Base-by-base conservation (phyloP, 306 rosid species). In the Macrotyloma uniflorum region DNA sequence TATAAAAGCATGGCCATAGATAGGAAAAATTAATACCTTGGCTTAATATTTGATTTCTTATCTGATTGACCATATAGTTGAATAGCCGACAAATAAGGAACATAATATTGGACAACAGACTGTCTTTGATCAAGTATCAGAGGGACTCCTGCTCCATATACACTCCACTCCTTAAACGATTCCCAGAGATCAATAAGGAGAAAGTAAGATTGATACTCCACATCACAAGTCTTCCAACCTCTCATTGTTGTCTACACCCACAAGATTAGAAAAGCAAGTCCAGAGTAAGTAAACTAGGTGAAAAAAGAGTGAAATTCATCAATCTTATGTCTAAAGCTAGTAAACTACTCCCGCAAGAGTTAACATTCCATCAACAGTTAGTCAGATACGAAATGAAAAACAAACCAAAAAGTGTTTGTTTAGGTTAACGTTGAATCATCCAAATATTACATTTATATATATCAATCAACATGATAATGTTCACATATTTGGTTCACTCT, bases 131-230 rank as follows among this genome's bases (percentile, higher is more conserved):
- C 87, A 61, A 92, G 97, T 51, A 92, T 43, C 79, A 90, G 83
- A 57, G 97, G 98, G 5, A 94, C 97, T 82, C 97, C 98, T n/a
- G 90, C 93, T 57, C 97, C 98, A 72, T 94, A 94, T 11, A 86
- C 94, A 81, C 97, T 94, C 97, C 96, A 89, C 84, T 94, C 98
- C 90, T 83, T 87, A 55, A 92, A 90, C 10, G 98, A 88, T 73
- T 94, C 97, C 96, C 97, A 92, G 58, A 92, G 95, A 87, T 94
- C 93, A 84, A 81, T 80, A 76, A 94, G 78, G 26, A 85, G 35
- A 68, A 94, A 94, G 81, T 85, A 92, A 71, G 93, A 83, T 77
- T 85, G 97, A 79, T 83, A 92, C 82, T 89, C 98, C 59, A 87
- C 84, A 80, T 86, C 93, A 84, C 97, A 89, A 57, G 93, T 86